phyloP scores from a whole-genome alignment of 495 filamentous ascomycete species.

The Daldinia grandis region DNA sequence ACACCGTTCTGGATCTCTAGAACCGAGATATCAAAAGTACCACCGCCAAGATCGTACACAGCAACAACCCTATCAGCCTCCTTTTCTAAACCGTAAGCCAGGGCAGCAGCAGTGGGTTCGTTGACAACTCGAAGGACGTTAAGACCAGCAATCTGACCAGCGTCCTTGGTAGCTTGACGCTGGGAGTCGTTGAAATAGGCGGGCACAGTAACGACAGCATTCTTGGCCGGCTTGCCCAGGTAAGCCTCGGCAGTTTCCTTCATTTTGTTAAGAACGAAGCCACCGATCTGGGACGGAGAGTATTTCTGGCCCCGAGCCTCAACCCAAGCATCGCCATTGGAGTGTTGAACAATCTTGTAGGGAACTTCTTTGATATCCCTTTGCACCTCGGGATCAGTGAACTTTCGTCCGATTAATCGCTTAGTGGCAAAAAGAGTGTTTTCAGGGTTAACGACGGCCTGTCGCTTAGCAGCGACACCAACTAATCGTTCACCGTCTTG shows the following conservation, averaged over 20 bases:
- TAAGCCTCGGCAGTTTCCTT: slow-evolving; percentile 96
- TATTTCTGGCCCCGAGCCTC: slow-evolving; percentile 96
- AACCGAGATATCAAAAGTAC: slow-evolving; percentile 98
- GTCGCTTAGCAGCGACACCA: slow-evolving; percentile 97
- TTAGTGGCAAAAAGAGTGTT: slow-evolving; percentile 99
- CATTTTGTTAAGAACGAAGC: slow-evolving; percentile 97
- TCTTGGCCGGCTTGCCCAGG: slow-evolving; percentile 87
- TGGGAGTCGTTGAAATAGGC: slow-evolving; percentile 99
- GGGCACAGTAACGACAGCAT: slow-evolving; percentile 94
- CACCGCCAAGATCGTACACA: slow-evolving; percentile 97
- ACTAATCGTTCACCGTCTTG: slow-evolving; percentile 97
- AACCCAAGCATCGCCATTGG: slow-evolving; percentile 98
- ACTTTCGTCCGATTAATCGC: slow-evolving; percentile 99
- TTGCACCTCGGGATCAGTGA: slow-evolving; percentile 94
- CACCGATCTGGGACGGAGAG: slow-evolving; percentile 97
- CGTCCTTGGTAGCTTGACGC: slow-evolving; percentile 97
- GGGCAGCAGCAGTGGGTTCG: slow-evolving; percentile 93
- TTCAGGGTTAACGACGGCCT: slow-evolving; percentile 98
- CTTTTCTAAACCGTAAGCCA: slow-evolving; percentile 96
- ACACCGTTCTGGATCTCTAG: slow-evolving; percentile 98
- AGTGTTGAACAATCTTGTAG: slow-evolving; percentile 99
- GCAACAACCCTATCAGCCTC: slow-evolving; percentile 89
- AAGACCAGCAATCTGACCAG: slow-evolving; percentile 92
- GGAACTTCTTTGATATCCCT: slow-evolving; percentile 98
- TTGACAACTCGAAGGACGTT: slow-evolving; percentile 97